Evolutionary conservation across 306 rosid species (phyloP).

Genomic region (Prosopis cineraria): DNA sequence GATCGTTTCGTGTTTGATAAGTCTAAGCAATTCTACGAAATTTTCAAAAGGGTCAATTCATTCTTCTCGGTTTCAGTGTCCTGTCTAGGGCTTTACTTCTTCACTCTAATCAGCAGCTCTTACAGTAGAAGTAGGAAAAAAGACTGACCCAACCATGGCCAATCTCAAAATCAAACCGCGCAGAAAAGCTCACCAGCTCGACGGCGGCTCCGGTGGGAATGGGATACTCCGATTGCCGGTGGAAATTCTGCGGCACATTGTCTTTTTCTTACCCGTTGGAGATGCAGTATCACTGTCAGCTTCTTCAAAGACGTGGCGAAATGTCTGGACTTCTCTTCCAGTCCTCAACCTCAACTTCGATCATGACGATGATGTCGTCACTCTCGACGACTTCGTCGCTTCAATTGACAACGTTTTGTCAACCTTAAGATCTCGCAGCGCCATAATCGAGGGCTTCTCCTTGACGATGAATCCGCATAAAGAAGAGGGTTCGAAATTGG

Average conservation of each 20-base stretch:
- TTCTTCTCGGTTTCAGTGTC: background rate
- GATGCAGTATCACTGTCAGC: background rate
- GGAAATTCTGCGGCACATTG: background rate
- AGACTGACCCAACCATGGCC: background rate
- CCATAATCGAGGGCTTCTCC: background rate
- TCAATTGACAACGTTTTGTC: background rate
- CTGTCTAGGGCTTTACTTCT: background rate
- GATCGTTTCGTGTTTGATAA: no score
- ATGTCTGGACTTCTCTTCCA: constrained; percentile 8
- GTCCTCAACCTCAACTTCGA: background rate
- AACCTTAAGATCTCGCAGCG: background rate
- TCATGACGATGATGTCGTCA: background rate
- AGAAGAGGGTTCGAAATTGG: background rate
- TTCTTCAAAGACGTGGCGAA: constrained; percentile 14
- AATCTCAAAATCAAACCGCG: background rate
- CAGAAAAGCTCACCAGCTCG: background rate
- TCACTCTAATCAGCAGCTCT: background rate
- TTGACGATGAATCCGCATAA: background rate
- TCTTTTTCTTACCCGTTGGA: background rate
- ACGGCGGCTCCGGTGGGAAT: background rate
- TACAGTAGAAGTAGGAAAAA: background rate
- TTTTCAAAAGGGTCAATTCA: no score
- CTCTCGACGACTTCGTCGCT: background rate
- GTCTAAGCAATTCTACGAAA: background rate
- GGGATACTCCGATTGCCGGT: background rate